Conservation (phyloP, 345 rosid species). For the Gossypium stocksii region DNA sequence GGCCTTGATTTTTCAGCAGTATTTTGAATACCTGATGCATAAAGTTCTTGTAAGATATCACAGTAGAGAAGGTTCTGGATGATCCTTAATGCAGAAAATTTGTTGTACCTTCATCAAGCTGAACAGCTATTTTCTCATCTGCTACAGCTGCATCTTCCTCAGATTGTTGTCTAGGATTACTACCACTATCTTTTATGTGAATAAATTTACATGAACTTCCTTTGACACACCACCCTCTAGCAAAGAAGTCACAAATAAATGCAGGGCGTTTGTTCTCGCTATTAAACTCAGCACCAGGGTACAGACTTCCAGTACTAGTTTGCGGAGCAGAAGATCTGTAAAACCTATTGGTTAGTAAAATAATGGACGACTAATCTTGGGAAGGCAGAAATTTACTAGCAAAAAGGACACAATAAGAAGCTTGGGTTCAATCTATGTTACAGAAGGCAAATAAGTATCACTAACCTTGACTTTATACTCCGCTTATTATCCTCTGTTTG, state of each 20-base stretch:
- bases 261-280: constrained; percentile 50
- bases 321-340: constrained; percentile 44
- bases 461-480: constrained; percentile 48
- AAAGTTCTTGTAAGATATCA: constrained; percentile 28
- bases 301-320: constrained; percentile 32
- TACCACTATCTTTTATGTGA: constrained; percentile 44
- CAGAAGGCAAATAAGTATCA: constrained; percentile 10
- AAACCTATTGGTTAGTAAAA: constrained; percentile 35
- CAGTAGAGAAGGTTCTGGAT: constrained; percentile 13
- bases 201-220: constrained; percentile 75
- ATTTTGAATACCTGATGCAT: constrained; percentile 38
- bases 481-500: constrained; percentile 26
- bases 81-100: constrained; percentile 15
- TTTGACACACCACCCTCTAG: constrained; percentile 80
- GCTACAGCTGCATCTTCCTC: constrained; percentile 32
- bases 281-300: constrained; percentile 30
- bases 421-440: constrained; percentile 18
- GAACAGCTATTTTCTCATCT: constrained; percentile 25
- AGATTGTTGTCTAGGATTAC: constrained; percentile 23
- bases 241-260: constrained; percentile 55
- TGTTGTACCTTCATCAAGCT: constrained; percentile 51
- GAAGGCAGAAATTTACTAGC: constrained; percentile 19
- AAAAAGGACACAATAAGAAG: constrained; percentile 15
- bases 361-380: constrained; percentile 17
- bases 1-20: constrained; percentile 24